Percentiles rank a stretch among this genome's conserved stretches.
These are phyloP conservation scores for Exophiala alcalophila DNA, from an alignment of 2,329 filamentous ascomycete genomes.

Conservation along the genomic window DNA sequence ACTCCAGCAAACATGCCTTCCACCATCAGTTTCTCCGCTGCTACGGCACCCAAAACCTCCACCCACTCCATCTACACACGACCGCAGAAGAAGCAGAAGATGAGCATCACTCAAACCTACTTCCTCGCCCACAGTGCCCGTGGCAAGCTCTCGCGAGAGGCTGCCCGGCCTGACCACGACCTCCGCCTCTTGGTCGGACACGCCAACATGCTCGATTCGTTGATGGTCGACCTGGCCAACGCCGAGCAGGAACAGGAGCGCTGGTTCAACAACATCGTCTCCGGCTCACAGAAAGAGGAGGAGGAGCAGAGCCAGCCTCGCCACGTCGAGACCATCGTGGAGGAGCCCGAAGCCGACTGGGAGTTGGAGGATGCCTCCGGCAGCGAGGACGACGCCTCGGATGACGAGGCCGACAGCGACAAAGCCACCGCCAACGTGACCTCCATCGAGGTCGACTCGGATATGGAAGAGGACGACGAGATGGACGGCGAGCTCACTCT, in stretches of 20 bases:
- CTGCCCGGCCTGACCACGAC: constrained; percentile 86
- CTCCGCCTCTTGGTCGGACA: constrained; percentile 93
- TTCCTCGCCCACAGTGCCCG: constrained; percentile 95
- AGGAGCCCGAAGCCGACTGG: constrained; percentile 71
- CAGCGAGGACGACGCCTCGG: constrained; percentile 52
- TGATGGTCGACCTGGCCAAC: constrained; percentile 89
- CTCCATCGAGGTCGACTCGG: constrained; percentile 52
- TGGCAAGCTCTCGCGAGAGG: constrained; percentile 91
- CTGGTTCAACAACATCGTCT: constrained; percentile 96
- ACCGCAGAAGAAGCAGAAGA: constrained; percentile 61
- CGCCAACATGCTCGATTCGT: constrained; percentile 92
- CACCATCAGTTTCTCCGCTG: constrained; percentile 29
- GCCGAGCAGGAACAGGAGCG: constrained; percentile 93
- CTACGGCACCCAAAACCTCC: constrained; percentile 23
- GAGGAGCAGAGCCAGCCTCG: constrained; percentile 73
- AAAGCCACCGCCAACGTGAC: constrained; percentile 54
- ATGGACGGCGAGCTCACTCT: constrained; percentile 65
- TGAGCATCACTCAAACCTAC: constrained; percentile 98
- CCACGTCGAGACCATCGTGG: constrained; percentile 69
- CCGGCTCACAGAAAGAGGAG: constrained; percentile 65
- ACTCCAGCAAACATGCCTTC: constrained; percentile 29
- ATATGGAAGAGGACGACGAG: constrained; percentile 51
- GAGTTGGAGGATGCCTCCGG: constrained; percentile 62
- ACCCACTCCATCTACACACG: constrained; percentile 29
- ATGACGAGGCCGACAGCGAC: constrained; percentile 54